A percentile compares a stretch with the other conserved stretches of the same genome.
Evolutionary conservation across 495 filamentous ascomycete genomes (phyloP).

Genomic region (Usnea hakonensis): DNA sequence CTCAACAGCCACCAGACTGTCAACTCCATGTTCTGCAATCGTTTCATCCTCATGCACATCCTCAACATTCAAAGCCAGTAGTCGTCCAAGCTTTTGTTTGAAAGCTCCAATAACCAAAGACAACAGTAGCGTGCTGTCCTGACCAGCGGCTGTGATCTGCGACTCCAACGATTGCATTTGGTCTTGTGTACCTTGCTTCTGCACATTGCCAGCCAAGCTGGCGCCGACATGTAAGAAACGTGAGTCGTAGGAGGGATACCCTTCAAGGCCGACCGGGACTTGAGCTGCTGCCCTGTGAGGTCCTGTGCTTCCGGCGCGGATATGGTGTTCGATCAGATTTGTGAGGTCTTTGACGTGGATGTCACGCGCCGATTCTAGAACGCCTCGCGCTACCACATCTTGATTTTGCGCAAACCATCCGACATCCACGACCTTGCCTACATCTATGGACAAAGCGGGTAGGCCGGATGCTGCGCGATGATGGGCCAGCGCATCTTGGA

Average conservation of each 20-base stretch:
- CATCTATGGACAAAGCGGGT: conserved; percentile 21
- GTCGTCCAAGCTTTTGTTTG: conserved; percentile 18
- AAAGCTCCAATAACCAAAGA: neutral
- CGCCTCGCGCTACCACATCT: neutral
- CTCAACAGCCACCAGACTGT: conserved; percentile 35
- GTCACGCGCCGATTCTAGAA: neutral
- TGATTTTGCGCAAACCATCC: conserved; percentile 12
- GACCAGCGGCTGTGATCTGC: neutral
- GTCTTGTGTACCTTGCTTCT: neutral
- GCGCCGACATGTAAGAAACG: conserved; percentile 7
- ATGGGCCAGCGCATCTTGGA: conserved; percentile 39
- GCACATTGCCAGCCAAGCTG: neutral
- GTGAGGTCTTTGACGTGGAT: conserved; percentile 25
- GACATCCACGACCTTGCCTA: conserved; percentile 14
- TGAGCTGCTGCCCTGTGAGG: neutral
- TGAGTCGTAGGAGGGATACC: neutral
- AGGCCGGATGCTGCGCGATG: conserved; percentile 26
- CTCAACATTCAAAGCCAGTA: conserved; percentile 30
- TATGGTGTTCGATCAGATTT: conserved; percentile 28
- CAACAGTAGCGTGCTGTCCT: neutral
- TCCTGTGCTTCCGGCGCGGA: conserved; percentile 25
- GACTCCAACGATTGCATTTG: conserved; percentile 3
- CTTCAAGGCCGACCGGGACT: conserved; percentile 2
- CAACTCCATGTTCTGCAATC: conserved; percentile 37
- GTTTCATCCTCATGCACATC: conserved; percentile 33